phyloP scores from a whole-genome alignment of 495 filamentous ascomycete species.

The Lasiosphaeriaceae sp. region DNA sequence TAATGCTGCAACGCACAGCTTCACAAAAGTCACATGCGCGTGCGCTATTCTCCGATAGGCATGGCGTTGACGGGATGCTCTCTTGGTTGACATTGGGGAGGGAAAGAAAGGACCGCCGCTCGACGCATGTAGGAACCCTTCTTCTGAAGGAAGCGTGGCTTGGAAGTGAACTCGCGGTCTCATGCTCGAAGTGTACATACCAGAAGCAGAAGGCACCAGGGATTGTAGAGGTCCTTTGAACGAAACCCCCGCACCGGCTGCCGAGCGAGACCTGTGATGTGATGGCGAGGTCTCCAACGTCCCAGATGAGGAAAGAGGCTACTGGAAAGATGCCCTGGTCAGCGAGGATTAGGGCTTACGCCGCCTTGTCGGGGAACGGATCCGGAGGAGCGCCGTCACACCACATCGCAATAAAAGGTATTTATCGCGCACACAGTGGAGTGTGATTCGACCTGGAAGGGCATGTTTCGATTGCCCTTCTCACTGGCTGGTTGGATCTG shows the following conservation, averaged over 20 bases:
- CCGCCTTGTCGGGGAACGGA: constrained; percentile 8
- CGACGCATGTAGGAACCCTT: background rate
- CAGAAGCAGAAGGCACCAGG: background rate
- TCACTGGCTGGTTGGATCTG: constrained; percentile 17
- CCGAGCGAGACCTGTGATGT: background rate
- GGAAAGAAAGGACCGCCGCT: background rate
- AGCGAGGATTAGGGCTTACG: background rate
- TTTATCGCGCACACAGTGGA: background rate
- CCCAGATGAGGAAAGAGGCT: background rate
- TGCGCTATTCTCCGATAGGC: constrained; percentile 17
- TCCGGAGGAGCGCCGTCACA: constrained; percentile 7
- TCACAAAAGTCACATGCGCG: constrained; percentile 4
- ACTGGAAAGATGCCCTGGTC: constrained; percentile 1
- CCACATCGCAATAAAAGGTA: constrained; percentile 1
- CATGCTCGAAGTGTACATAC: background rate
- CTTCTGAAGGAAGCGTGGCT: background rate
- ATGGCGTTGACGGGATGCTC: constrained; percentile 1
- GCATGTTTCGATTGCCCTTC: constrained; percentile 11
- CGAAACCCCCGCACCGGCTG: background rate
- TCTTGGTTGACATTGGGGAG: background rate
- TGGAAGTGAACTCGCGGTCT: background rate
- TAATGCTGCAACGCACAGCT: constrained; percentile 17
- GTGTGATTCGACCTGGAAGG: background rate
- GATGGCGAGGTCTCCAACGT: background rate
- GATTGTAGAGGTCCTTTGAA: background rate